Evolutionary conservation across 1,139 yeast species (phyloP).

Genomic region (Zhuliangozyma blackwelliae): DNA sequence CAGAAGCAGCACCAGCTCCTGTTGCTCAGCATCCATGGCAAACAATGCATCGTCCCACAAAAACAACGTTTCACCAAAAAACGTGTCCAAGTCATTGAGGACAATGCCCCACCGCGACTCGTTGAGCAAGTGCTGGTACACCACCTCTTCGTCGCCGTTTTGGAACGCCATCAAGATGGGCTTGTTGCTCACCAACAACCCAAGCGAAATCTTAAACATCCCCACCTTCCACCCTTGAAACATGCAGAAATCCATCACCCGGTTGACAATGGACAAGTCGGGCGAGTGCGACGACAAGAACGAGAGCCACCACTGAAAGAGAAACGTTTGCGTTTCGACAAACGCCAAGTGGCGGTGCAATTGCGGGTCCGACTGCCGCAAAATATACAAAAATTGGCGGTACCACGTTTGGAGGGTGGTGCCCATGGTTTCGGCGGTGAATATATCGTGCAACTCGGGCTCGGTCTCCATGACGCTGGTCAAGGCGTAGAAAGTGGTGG

Average conservation of each 20-base stretch:
- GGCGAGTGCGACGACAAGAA: conserved; percentile 62
- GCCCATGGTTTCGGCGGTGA: conserved; percentile 51
- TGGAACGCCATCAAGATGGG: conserved; percentile 45
- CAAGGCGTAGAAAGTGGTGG: conserved; percentile 51
- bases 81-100: conserved; percentile 43
- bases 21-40: too few species aligned
- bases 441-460: conserved; percentile 53
- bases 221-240: conserved; percentile 67
- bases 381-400: conserved; percentile 46
- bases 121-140: conserved; percentile 58
- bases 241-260: conserved; percentile 52
- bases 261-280: conserved; percentile 44
- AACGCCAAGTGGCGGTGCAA: conserved; percentile 43
- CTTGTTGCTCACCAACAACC: conserved; percentile 50
- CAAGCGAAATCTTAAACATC: conserved; percentile 55
- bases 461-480: conserved; percentile 63
- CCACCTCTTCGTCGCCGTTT: conserved; percentile 54
- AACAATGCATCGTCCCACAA: conserved; percentile 36
- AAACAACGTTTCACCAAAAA: conserved; percentile 37
- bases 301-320: conserved; percentile 66
- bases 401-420: conserved; percentile 53
- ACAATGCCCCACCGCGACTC: conserved; percentile 52
- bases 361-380: conserved; percentile 37
- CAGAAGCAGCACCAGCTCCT: neutral
- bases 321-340: conserved; percentile 43